These are phyloP conservation scores for Hypoxylon rubiginosum DNA, from an alignment of 2,329 filamentous ascomycete genomes.

Conservation along the genomic window DNA sequence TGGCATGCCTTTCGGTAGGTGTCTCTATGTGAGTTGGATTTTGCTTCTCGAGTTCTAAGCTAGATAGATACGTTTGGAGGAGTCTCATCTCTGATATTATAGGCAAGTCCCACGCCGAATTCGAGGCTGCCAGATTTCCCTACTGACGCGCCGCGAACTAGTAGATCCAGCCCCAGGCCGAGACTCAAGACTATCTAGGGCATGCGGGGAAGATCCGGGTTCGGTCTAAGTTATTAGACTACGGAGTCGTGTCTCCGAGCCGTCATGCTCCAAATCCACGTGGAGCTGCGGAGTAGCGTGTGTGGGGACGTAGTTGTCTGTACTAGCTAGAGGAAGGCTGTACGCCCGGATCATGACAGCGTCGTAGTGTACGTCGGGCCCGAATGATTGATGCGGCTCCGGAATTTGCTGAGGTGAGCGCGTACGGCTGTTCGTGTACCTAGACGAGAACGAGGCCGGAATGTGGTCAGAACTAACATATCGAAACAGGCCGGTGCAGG, in stretches of 20 bases:
- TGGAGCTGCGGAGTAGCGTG: not conserved
- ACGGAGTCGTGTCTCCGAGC: conserved; percentile 10
- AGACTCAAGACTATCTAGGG: conserved; percentile 6
- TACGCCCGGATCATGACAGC: conserved; percentile 14
- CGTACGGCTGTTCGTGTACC: no score
- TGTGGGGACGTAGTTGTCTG: not conserved
- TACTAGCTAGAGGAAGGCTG: not conserved
- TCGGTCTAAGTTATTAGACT: not conserved
- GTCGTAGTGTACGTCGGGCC: no score
- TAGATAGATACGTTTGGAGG: not conserved
- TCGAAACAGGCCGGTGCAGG: no score
- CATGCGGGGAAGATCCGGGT: conserved; percentile 14
- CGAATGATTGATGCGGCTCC: no score
- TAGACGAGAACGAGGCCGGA: no score
- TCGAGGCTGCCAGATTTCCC: not conserved
- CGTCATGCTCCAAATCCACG: no score
- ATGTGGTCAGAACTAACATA: no score
- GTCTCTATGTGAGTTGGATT: conserved; percentile 1
- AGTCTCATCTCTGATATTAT: conserved; percentile 4
- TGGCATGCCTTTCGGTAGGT: conserved; percentile 14
- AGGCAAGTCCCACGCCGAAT: not conserved
- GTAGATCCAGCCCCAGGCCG: not conserved
- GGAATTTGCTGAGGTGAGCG: no score
- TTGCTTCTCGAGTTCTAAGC: conserved; percentile 12
- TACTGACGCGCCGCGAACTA: conserved; percentile 2